A percentile compares a stretch with the other conserved stretches of the same genome.
These are phyloP conservation scores for Dioscorea dumetorum DNA, from an alignment of 106 monocot genomes.

Conservation along the genomic window DNA sequence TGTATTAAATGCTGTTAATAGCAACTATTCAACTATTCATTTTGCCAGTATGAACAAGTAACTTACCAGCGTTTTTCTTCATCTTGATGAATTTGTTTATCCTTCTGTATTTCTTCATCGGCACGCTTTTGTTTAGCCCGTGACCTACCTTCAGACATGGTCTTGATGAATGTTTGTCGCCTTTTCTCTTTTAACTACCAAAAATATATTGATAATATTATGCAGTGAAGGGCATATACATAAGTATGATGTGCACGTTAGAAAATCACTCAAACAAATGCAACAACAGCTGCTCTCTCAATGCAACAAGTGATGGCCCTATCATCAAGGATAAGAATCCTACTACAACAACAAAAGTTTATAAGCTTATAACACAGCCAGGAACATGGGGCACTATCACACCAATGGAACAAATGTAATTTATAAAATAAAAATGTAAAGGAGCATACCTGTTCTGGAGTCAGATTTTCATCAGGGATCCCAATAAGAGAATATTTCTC, in stretches of 20 bases:
- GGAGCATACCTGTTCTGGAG: constrained; percentile 74
- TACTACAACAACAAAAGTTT: too few relatives aligned
- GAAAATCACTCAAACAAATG: too few relatives aligned
- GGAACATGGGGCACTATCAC: too few relatives aligned
- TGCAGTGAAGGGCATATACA: too few relatives aligned
- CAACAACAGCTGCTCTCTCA: too few relatives aligned
- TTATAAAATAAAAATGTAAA: neutral
- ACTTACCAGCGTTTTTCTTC: constrained; percentile 85
- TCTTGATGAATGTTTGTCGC: constrained; percentile 83
- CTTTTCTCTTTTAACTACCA: constrained; percentile 80
- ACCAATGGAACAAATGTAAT: too few relatives aligned
- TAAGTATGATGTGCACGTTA: too few relatives aligned
- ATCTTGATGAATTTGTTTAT: constrained; percentile 74
- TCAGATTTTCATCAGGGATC: constrained; percentile 67
- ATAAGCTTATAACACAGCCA: too few relatives aligned
- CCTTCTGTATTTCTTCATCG: constrained; percentile 73
- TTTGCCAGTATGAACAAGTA: neutral
- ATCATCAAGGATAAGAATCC: too few relatives aligned
- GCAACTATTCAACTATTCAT: too few relatives aligned
- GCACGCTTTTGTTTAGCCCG: constrained; percentile 75
- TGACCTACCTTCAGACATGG: constrained; percentile 72
- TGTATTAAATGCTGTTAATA: neutral
- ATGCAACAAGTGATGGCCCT: too few relatives aligned
- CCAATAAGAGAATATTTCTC: constrained; percentile 75
- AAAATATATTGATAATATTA: neutral